phyloP scores from a whole-genome alignment of 371 early-diverging fungal species.

The Syncephalis fuscata region DNA sequence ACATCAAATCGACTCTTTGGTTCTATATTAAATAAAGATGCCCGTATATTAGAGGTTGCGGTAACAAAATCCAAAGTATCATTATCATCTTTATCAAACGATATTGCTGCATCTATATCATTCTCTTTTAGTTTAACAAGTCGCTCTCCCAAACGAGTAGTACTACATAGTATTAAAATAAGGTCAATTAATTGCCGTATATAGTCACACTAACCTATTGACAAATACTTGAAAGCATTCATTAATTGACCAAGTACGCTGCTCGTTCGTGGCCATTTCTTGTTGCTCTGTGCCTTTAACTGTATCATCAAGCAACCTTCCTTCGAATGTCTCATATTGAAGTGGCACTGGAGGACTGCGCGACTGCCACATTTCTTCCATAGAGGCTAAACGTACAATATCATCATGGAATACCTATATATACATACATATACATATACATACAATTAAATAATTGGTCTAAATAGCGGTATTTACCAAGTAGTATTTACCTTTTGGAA shows the following conservation, averaged over 20 bases:
- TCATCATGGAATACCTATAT: conserved; percentile 49
- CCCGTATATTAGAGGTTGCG: conserved; percentile 77
- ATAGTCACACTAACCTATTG: conserved; percentile 19
- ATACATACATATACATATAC: background rate
- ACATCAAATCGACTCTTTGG: conserved; percentile 67
- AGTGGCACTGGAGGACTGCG: conserved; percentile 56
- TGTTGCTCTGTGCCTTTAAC: conserved; percentile 5
- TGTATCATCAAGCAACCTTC: background rate
- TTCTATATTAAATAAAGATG: conserved; percentile 61
- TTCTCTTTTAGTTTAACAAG: background rate
- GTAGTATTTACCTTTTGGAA: conserved; percentile 56
- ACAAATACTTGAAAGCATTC: conserved; percentile 33
- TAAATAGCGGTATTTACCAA: no score
- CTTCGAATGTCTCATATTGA: conserved; percentile 22
- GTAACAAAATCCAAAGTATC: conserved; percentile 82
- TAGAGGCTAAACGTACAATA: conserved; percentile 49
- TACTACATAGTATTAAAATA: conserved; percentile 22
- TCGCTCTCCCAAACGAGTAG: conserved; percentile 15
- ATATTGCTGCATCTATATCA: conserved; percentile 27
- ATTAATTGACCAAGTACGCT: conserved; percentile 41
- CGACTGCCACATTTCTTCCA: conserved; percentile 85
- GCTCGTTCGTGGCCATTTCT: conserved; percentile 27
- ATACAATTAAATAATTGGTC: background rate
- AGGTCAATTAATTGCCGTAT: no score
- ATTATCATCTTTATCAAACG: conserved; percentile 91